Base-by-base conservation (phyloP, 1,284 basidiomycete species). In the Ceratobasidium sp. region DNA sequence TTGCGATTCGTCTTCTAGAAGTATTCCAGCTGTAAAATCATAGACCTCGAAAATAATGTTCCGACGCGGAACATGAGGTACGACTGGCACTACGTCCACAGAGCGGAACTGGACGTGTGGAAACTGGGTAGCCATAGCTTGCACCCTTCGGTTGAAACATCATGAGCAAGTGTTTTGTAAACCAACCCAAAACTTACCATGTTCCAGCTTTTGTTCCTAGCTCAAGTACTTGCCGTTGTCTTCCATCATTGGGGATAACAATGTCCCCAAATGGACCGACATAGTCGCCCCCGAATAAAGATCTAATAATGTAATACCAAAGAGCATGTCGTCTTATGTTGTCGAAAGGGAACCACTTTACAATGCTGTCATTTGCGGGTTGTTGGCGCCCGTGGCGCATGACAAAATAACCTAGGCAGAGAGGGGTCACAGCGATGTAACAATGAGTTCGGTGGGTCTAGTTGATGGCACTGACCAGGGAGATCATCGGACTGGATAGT, bases 41-140 rank as follows among this genome's bases (percentile, higher is more conserved):
- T 60, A 60, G 5, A 60, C 58, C 58, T 60, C 58, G 39, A 60
- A 60, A 6, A 18, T 21, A n/a, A 60, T 45, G 21, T 60, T 60
- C 16, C 16, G 5, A 14, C 58, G 18, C 39, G 58, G 58, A 41
- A 28, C 41, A 26, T 60, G 58, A 12, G 58, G 5, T 4, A 45
- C 26, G 12, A 60, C 18, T 12, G 58, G 58, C 23, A 21, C 58
- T 10, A 60, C n/a, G 23, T 60, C 58, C 18, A 60, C 18, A 10
- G 16, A 43, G 9, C 18, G 34, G 23, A 60, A 43, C 10, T 60
- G 36, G 41, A 41, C 34, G 23, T 60, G 36, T 3, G 58, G 39
- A 30, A 60, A 60, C 26, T 41, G 36, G 16, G 10, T 45, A 6
- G 58, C 58, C 58, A 60, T 60, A 18, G 6, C 39, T 39, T 60